Conservation (phyloP, 83 land plant genomes). For the Picea abies region DNA sequence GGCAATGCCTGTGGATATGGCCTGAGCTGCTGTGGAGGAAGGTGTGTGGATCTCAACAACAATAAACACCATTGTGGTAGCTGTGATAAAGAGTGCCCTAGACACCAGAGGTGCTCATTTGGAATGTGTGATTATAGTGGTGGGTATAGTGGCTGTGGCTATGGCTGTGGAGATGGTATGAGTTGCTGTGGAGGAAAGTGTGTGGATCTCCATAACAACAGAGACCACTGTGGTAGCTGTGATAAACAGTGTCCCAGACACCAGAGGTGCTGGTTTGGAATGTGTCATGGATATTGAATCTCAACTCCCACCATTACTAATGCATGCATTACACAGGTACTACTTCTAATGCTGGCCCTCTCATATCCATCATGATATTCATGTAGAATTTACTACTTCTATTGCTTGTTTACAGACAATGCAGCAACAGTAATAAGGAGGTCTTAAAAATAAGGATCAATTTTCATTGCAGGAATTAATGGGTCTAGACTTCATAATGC, state of each 20-base stretch:
- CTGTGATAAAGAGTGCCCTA: slow-evolving; percentile 21
- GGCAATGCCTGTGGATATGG: slow-evolving; percentile 27
- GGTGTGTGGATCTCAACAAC: slow-evolving; percentile 31
- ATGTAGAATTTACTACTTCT: too few relatives aligned
- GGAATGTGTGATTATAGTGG: slow-evolving; percentile 42
- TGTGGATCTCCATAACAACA: slow-evolving; percentile 20
- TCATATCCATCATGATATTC: too few relatives aligned
- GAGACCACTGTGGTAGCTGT: slow-evolving; percentile 29
- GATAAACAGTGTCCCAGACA: slow-evolving; percentile 3
- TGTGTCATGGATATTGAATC: slow-evolving; percentile 22
- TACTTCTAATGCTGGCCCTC: too few relatives aligned
- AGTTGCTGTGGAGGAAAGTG: slow-evolving; percentile 32
- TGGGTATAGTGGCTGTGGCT: slow-evolving; percentile 26
- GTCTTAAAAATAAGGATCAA: too few relatives aligned
- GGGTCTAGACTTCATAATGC: too few relatives aligned
- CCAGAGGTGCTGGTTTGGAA: slow-evolving; percentile 24
- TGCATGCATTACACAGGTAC: too few relatives aligned
- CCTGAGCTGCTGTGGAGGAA: slow-evolving; percentile 34
- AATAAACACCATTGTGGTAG: slow-evolving; percentile 28
- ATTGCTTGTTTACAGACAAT: too few relatives aligned
- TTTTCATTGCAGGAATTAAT: too few relatives aligned
- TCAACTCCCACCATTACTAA: too few relatives aligned
- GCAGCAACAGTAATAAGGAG: too few relatives aligned
- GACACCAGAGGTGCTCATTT: slow-evolving; percentile 19
- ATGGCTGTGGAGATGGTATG: slow-evolving; percentile 17